Conservation (phyloP, 2,329 filamentous ascomycete species). For the Penicillium sp. region DNA sequence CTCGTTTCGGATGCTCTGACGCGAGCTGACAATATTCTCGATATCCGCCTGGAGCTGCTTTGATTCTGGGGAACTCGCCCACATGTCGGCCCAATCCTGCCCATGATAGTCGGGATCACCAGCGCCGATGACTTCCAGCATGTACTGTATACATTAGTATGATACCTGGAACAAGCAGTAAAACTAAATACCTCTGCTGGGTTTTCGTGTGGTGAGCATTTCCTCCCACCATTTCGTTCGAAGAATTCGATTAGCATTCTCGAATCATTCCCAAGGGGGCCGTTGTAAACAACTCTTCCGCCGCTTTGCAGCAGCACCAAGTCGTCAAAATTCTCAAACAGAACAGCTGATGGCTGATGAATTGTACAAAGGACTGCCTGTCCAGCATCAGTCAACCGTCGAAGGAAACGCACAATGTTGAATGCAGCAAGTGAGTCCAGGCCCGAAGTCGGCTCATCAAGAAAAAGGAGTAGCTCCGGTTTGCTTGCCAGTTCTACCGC, state of each 20-base stretch:
- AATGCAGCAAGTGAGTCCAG: slow-evolving; percentile 71
- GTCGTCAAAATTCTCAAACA: slow-evolving; percentile 87
- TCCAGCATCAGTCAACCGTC: slow-evolving; percentile 69
- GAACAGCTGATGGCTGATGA: slow-evolving; percentile 81
- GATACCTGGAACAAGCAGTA: background rate
- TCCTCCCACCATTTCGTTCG: slow-evolving; percentile 61
- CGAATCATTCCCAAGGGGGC: slow-evolving; percentile 77
- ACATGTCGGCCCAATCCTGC: slow-evolving; percentile 65
- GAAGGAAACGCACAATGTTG: slow-evolving; percentile 63
- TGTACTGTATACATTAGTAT: slow-evolving; percentile 58
- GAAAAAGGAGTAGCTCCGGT: slow-evolving; percentile 61
- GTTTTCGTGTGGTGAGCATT: slow-evolving; percentile 65
- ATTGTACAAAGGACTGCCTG: slow-evolving; percentile 91
- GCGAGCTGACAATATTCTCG: slow-evolving; percentile 51
- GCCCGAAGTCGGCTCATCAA: slow-evolving; percentile 66
- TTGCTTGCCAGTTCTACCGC: slow-evolving; percentile 65
- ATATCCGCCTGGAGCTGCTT: slow-evolving; percentile 54
- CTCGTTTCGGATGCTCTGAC: slow-evolving; percentile 44
- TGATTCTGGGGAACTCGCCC: slow-evolving; percentile 57
- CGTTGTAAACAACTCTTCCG: slow-evolving; percentile 82
- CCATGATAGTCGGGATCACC: slow-evolving; percentile 62
- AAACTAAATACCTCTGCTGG: slow-evolving; percentile 60
- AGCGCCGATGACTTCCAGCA: slow-evolving; percentile 73
- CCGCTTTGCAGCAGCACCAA: slow-evolving; percentile 76
- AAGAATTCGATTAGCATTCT: slow-evolving; percentile 71